phyloP scores from a whole-genome alignment of 495 filamentous ascomycete genomes.

The Amphirosellinia nigrospora region DNA sequence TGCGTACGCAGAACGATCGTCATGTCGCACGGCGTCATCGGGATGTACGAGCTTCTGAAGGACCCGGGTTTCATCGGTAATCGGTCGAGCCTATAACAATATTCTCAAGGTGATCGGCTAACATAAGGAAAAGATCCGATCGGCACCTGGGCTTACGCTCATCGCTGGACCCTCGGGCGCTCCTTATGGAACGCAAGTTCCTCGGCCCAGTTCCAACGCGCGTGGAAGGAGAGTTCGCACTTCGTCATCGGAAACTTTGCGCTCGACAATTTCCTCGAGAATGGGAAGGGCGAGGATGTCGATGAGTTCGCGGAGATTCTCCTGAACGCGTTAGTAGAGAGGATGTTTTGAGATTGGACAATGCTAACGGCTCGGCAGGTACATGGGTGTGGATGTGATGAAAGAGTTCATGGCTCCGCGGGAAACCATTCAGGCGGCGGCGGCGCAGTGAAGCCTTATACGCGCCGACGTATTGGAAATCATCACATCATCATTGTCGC shows the following conservation, averaged over 20 bases:
- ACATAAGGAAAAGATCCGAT: conserved; percentile 18
- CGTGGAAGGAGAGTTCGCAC: conserved; percentile 34
- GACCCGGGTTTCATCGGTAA: conserved; percentile 23
- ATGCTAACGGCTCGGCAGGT: conserved; percentile 4
- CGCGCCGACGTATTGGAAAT: neutral
- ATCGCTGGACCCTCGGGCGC: conserved; percentile 41
- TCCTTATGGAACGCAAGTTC: conserved; percentile 40
- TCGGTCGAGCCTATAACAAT: neutral
- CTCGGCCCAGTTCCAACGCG: conserved; percentile 35
- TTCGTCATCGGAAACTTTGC: conserved; percentile 37
- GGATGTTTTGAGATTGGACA: neutral
- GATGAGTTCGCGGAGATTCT: conserved; percentile 40
- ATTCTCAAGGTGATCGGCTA: neutral
- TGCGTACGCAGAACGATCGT: conserved; percentile 40
- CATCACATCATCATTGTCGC: neutral
- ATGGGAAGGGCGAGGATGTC: conserved; percentile 36
- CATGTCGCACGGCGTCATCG: conserved; percentile 36
- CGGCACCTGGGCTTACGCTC: conserved; percentile 31
- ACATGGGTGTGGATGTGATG: conserved; percentile 2
- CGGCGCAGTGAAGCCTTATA: neutral
- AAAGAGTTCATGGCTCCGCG: conserved; percentile 9
- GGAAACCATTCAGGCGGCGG: neutral
- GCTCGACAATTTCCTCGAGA: conserved; percentile 35
- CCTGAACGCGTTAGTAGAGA: conserved; percentile 32
- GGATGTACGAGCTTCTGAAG: conserved; percentile 33